phyloP scores from a whole-genome alignment of 148 eudicot species.

The Camellia sinensis region DNA sequence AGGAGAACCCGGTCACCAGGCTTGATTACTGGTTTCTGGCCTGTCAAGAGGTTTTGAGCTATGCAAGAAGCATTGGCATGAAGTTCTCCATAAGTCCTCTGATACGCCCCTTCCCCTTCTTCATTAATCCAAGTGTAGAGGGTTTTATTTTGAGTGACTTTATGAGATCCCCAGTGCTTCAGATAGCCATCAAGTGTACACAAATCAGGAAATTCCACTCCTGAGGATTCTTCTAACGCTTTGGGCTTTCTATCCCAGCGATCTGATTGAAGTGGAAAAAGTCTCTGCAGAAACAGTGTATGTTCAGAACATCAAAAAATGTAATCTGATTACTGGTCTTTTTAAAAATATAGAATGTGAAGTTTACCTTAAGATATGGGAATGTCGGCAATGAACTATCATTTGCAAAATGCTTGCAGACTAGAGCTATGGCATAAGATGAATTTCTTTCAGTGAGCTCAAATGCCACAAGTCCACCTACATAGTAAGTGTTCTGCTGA shows the following conservation, averaged over 20 bases:
- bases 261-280: conserved; percentile 31
- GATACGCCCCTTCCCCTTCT: conserved; percentile 27
- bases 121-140: conserved; percentile 47
- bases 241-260: conserved; percentile 15
- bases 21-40: conserved; percentile 37
- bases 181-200: conserved; percentile 37
- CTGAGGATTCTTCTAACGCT: conserved; percentile 22
- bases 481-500: conserved; percentile 38
- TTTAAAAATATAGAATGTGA: neutral
- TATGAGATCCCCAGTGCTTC: conserved; percentile 46
- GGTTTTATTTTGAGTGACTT: conserved; percentile 25
- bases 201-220: conserved; percentile 37
- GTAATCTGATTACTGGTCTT: neutral
- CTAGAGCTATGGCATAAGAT: conserved; percentile 37
- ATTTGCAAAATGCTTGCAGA: conserved; percentile 40
- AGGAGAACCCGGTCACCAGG: conserved; percentile 52
- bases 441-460: conserved; percentile 57
- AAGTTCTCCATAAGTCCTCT: conserved; percentile 36
- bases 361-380: conserved; percentile 48
- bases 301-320: neutral
- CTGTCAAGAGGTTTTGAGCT: conserved; percentile 38
- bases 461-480: conserved; percentile 54
- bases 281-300: conserved; percentile 28
- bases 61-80: conserved; percentile 45
- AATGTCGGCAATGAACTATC: conserved; percentile 30